A percentile compares a stretch with the other conserved stretches of the same genome.
Conservation (phyloP, 768 basidiomycete species). For the Serendipita sp. region DNA sequence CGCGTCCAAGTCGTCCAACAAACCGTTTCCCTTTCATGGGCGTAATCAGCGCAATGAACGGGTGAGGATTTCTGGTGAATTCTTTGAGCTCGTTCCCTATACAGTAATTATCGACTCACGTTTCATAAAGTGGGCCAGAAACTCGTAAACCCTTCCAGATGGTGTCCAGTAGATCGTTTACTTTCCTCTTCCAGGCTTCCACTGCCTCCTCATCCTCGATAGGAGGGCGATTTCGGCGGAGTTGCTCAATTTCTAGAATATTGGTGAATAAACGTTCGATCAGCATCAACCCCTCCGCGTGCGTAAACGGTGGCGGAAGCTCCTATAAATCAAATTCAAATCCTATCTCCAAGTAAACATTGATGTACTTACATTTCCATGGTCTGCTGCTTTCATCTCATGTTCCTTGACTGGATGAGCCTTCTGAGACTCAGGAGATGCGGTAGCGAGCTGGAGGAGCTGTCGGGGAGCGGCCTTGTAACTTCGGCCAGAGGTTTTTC, state of each 20-base stretch:
- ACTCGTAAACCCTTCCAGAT: conserved; percentile 75
- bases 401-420: conserved; percentile 35
- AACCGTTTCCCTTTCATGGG: conserved; percentile 88
- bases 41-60: conserved; percentile 81
- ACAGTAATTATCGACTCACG: not conserved
- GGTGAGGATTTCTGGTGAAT: conserved; percentile 66
- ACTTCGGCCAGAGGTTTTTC: conserved; percentile 84
- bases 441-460: conserved; percentile 66
- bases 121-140: conserved; percentile 9
- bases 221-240: conserved; percentile 60
- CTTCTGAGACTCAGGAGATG: conserved; percentile 25
- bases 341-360: not conserved
- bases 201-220: conserved; percentile 37
- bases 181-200: conserved; percentile 21
- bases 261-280: conserved; percentile 78
- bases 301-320: conserved; percentile 43
- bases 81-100: conserved; percentile 22
- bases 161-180: conserved; percentile 42
- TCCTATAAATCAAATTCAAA: conserved; percentile 10
- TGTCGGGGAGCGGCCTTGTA: conserved; percentile 96
- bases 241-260: conserved; percentile 71
- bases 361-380: not conserved
- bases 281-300: conserved; percentile 59
- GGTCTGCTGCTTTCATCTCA: conserved; percentile 26
- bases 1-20: conserved; percentile 73